These are phyloP conservation scores for Acer campestre DNA, from an alignment of 345 rosid species.

Conservation along the genomic window DNA sequence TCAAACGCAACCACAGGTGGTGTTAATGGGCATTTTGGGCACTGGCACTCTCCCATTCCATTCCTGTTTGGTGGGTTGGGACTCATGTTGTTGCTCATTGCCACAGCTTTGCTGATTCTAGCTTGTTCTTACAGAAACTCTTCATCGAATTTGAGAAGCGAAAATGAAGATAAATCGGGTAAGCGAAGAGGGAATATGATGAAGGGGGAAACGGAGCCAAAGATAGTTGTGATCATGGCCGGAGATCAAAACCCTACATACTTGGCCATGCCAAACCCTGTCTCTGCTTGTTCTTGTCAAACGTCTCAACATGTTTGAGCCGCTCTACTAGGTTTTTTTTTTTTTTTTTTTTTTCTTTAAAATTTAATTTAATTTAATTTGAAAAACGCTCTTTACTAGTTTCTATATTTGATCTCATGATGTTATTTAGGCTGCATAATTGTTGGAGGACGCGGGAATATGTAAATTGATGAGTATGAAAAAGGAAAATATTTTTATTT, in stretches of 20 bases:
- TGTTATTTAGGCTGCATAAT: not conserved
- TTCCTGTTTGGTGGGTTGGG: conserved; percentile 54
- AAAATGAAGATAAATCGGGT: conserved; percentile 25
- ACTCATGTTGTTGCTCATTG: conserved; percentile 49
- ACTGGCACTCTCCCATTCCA: conserved; percentile 49
- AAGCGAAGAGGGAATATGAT: conserved; percentile 14
- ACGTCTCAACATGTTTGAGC: conserved; percentile 17
- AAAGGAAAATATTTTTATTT: not conserved
- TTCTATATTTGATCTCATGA: no score
- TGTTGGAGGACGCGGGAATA: not conserved
- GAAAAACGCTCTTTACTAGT: no score
- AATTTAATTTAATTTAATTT: no score
- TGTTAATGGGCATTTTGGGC: conserved; percentile 23
- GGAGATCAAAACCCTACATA: conserved; percentile 60
- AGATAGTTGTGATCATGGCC: conserved; percentile 74
- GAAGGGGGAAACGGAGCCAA: conserved; percentile 57
- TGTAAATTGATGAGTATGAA: conserved; percentile 11
- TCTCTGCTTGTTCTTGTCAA: conserved; percentile 8
- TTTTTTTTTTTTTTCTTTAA: no score
- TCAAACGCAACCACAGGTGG: conserved; percentile 6
- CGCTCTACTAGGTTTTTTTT: no score
- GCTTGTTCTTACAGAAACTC: conserved; percentile 44
- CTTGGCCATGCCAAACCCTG: conserved; percentile 63
- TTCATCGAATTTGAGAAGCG: conserved; percentile 12
- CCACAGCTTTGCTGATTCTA: conserved; percentile 42